Conservation (phyloP, 345 rosid species). For the Passiflora organensis region DNA sequence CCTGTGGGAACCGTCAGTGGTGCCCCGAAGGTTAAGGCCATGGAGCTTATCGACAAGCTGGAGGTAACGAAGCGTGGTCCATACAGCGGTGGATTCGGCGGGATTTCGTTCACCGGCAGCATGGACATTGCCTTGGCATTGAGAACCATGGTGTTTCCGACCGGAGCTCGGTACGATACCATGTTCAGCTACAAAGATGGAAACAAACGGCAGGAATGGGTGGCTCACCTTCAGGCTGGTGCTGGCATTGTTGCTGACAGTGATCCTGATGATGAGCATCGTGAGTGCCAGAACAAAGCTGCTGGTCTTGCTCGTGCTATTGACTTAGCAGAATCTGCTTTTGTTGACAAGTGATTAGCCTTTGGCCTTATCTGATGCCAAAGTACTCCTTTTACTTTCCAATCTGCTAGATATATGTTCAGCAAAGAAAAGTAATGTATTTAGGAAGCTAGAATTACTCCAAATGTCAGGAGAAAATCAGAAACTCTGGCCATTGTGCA, state of each 20-base stretch:
- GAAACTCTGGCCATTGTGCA: no score
- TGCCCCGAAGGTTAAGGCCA: slow-evolving; percentile 91
- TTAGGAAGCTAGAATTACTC: no score
- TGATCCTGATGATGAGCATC: slow-evolving; percentile 62
- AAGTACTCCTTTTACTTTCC: no score
- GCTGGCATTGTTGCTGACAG: slow-evolving; percentile 87
- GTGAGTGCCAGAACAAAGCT: slow-evolving; percentile 72
- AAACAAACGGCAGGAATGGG: slow-evolving; percentile 57
- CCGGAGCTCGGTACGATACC: slow-evolving; percentile 55
- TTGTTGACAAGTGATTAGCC: slow-evolving; percentile 39
- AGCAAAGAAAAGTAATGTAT: no score
- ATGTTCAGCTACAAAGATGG: slow-evolving; percentile 58
- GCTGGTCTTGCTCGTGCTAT: slow-evolving; percentile 83
- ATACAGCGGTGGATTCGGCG: slow-evolving; percentile 87
- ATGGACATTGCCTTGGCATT: slow-evolving; percentile 85
- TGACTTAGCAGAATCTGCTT: slow-evolving; percentile 76
- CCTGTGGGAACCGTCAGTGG: slow-evolving; percentile 94
- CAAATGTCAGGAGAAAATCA: no score
- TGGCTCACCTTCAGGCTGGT: slow-evolving; percentile 81
- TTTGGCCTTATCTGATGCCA: slow-evolving; percentile 19
- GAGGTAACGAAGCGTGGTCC: slow-evolving; percentile 86
- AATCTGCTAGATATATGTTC: no score
- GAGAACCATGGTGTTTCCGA: slow-evolving; percentile 76
- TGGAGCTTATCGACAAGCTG: slow-evolving; percentile 72
- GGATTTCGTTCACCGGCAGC: slow-evolving; percentile 67